These are phyloP conservation scores for Pouteria campechiana DNA, from an alignment of 179 eudicot species.

Conservation along the genomic window DNA sequence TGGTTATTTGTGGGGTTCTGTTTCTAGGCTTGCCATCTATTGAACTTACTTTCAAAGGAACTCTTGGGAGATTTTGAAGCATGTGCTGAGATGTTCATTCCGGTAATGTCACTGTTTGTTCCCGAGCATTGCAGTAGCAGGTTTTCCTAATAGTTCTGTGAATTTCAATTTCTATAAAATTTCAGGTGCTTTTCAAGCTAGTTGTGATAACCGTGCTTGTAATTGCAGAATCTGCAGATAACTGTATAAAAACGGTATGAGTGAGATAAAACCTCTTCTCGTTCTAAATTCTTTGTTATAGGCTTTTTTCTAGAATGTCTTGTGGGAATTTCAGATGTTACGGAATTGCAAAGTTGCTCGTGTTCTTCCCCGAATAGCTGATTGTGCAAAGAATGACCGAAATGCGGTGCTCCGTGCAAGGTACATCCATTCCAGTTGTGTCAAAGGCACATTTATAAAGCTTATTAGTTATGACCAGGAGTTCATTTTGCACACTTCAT, in stretches of 20 bases:
- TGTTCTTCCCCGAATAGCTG: slow-evolving; percentile 83
- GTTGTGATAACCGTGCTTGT: slow-evolving; percentile 99
- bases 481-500: too few species aligned
- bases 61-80: slow-evolving; percentile 95
- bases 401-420: slow-evolving; percentile 88
- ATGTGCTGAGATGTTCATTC: slow-evolving; percentile 90
- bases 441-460: too few species aligned
- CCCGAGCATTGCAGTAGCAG: neutral
- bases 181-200: slow-evolving; percentile 93
- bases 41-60: slow-evolving; percentile 83
- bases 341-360: slow-evolving; percentile 98
- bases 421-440: too few species aligned
- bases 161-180: slow-evolving; percentile 11
- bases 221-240: slow-evolving; percentile 97
- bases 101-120: slow-evolving; percentile 32
- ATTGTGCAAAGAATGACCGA: slow-evolving; percentile 87
- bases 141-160: slow-evolving; percentile 17
- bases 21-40: slow-evolving; percentile 79
- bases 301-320: too few species aligned
- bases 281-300: too few species aligned
- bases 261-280: too few species aligned
- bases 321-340: slow-evolving; percentile 63
- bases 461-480: too few species aligned
- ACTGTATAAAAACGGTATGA: slow-evolving; percentile 99
- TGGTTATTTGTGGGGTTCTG: too few species aligned